A percentile compares a stretch with the other conserved stretches of the same genome.
Evolutionary conservation across 2,329 filamentous ascomycete genomes (phyloP).

Genomic region (Exophiala viscosa): DNA sequence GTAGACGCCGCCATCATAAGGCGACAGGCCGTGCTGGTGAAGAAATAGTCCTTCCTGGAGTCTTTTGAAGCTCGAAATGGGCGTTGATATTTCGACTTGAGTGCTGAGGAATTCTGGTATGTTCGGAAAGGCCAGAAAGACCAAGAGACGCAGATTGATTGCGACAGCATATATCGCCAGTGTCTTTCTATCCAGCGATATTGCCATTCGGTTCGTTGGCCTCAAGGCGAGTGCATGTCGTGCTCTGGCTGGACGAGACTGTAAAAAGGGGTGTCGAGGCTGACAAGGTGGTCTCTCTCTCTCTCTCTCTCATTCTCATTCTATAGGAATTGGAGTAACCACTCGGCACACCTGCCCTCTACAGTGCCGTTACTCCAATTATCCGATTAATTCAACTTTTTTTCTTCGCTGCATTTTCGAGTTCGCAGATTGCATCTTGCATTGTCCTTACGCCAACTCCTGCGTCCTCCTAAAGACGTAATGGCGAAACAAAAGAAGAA

Average conservation of each 20-base stretch:
- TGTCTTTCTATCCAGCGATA: slow-evolving; percentile 58
- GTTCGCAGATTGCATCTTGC: not conserved
- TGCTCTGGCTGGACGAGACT: not conserved
- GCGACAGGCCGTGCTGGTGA: slow-evolving; percentile 92
- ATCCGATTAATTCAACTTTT: slow-evolving; percentile 10
- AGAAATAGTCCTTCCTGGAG: slow-evolving; percentile 96
- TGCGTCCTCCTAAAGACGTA: not conserved
- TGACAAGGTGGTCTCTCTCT: slow-evolving; percentile 4
- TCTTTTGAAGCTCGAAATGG: slow-evolving; percentile 96
- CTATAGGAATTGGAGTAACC: slow-evolving; percentile 2
- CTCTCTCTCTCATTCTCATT: no score
- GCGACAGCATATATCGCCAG: slow-evolving; percentile 70
- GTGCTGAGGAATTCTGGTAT: slow-evolving; percentile 81
- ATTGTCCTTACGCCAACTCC: slow-evolving; percentile 2
- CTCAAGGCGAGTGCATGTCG: not conserved
- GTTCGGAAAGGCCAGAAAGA: slow-evolving; percentile 76
- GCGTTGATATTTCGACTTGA: slow-evolving; percentile 93
- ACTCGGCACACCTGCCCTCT: slow-evolving; percentile 1
- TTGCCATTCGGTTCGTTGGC: slow-evolving; percentile 30
- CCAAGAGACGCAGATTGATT: slow-evolving; percentile 70
- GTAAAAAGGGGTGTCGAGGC: slow-evolving; percentile 17
- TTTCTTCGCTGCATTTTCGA: slow-evolving; percentile 7
- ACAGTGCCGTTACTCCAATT: not conserved
- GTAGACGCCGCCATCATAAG: slow-evolving; percentile 88
- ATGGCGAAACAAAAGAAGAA: slow-evolving; percentile 89